Evolutionary conservation across 2,329 filamentous ascomycete species (phyloP), one percentile per base, ranked within the genome.

Genomic region (Diaporthe sp.): DNA sequence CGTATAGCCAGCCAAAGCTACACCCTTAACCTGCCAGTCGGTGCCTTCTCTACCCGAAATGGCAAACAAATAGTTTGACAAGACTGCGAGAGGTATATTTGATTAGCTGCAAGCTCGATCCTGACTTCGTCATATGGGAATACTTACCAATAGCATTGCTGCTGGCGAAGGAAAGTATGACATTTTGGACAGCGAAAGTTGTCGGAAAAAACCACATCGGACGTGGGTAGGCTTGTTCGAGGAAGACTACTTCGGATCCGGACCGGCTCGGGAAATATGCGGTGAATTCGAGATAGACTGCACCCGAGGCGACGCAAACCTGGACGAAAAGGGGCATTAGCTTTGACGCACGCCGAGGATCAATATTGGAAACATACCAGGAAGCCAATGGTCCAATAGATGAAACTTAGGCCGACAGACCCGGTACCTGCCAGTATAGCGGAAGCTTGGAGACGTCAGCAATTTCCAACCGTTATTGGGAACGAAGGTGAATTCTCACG

Each of bases 181-280:
- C 90, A 0, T 88, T 87, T 79, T 92, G 90, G 3, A 92, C 87
- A 0, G 92, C 92, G 79, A 92, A 94, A 0, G 90, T 85, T 0
- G 90, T 89, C 0, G 92, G 91, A 66, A 94, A 90, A 75, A 94
- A 87, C 79, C 90, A 92, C 72, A 86, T 88, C 0, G 92, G 92
- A 1, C 90, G 86, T 1, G 91, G 91, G 76, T 89, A 94, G 0
- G 91, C 89, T 78, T 94, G 92, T 77, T 94, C 92, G 0, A 94
- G 86, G 77, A 93, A 94, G 0, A 92, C 92, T 0, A 92, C 91
- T 78, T 94, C 91, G 0, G 88, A 88, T 0, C 92, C 92, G 2
- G 89, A 92, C 10, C 92, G 88, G 78, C 89, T 93, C 0, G 92
- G 91, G 74, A 93, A 94, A 76, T 91, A 93, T 1, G 89, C 86